These are phyloP conservation scores for Pecoramyces ruminantium DNA, from an alignment of 192 early-diverging fungal species.

Conservation along the genomic window DNA sequence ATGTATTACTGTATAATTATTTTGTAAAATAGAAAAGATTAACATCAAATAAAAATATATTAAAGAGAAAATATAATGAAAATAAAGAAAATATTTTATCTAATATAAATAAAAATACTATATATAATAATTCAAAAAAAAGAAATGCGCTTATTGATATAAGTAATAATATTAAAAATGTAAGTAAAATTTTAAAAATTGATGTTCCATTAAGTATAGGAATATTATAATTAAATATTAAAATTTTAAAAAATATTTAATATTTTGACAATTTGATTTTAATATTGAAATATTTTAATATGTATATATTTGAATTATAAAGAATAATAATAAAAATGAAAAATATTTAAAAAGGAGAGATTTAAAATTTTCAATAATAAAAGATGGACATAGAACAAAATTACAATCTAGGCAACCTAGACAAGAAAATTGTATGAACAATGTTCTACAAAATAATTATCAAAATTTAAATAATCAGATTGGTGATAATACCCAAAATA, in stretches of 20 bases:
- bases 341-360: not conserved
- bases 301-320: too few species aligned
- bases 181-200: too few species aligned
- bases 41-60: not conserved
- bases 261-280: too few species aligned
- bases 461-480: not conserved
- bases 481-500: not conserved
- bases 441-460: not conserved
- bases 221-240: too few species aligned
- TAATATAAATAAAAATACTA: not conserved
- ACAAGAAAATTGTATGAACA: not conserved
- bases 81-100: not conserved
- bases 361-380: not conserved
- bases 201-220: too few species aligned
- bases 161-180: too few species aligned
- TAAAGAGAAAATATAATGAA: not conserved
- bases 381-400: not conserved
- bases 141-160: not conserved
- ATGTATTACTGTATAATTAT: too few species aligned
- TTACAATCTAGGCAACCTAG: not conserved
- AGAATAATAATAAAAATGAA: not conserved
- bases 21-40: not conserved
- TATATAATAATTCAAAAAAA: not conserved
- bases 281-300: too few species aligned
- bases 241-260: too few species aligned